A percentile compares a stretch with the other conserved stretches of the same genome.
phyloP scores from a whole-genome alignment of 805 yeast genomes.

The Metschnikowia matae region DNA sequence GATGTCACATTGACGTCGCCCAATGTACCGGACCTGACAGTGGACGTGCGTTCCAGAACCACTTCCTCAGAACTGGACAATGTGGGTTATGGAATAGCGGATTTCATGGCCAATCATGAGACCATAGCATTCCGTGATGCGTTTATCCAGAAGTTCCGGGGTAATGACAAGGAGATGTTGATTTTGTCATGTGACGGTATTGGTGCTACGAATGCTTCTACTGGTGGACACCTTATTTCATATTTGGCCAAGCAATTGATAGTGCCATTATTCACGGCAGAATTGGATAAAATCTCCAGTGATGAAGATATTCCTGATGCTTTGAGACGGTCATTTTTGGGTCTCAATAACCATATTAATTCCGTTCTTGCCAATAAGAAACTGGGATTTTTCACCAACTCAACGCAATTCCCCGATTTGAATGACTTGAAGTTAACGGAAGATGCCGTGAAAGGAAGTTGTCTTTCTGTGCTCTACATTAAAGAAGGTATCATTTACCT shows the following conservation, averaged over 20 bases:
- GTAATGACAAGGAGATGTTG: conserved; percentile 75
- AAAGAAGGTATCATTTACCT: conserved; percentile 66
- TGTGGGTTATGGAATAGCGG: conserved; percentile 89
- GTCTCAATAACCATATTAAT: conserved; percentile 78
- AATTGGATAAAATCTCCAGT: conserved; percentile 44
- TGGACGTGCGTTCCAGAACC: conserved; percentile 81
- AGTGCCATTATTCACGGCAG: conserved; percentile 63
- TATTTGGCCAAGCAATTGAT: conserved; percentile 69
- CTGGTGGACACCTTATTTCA: conserved; percentile 57
- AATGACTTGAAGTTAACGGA: conserved; percentile 52
- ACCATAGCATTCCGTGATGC: conserved; percentile 75
- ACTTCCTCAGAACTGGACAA: conserved; percentile 75
- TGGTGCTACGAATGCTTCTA: conserved; percentile 4
- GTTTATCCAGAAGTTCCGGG: conserved; percentile 82
- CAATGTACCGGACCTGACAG: conserved; percentile 82
- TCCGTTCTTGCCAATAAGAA: conserved; percentile 47
- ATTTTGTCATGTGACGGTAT: conserved; percentile 41
- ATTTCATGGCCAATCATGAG: conserved; percentile 66
- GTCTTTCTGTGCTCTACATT: conserved; percentile 77
- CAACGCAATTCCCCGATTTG: conserved; percentile 37
- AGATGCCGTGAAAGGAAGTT: conserved; percentile 78
- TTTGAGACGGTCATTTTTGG: conserved; percentile 73
- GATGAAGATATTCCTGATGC: conserved; percentile 65
- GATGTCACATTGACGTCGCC: conserved; percentile 92
- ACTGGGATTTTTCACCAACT: conserved; percentile 37